These are phyloP conservation scores for Coemansia sp. DNA, from an alignment of 192 early-diverging fungal species.

Conservation along the genomic window DNA sequence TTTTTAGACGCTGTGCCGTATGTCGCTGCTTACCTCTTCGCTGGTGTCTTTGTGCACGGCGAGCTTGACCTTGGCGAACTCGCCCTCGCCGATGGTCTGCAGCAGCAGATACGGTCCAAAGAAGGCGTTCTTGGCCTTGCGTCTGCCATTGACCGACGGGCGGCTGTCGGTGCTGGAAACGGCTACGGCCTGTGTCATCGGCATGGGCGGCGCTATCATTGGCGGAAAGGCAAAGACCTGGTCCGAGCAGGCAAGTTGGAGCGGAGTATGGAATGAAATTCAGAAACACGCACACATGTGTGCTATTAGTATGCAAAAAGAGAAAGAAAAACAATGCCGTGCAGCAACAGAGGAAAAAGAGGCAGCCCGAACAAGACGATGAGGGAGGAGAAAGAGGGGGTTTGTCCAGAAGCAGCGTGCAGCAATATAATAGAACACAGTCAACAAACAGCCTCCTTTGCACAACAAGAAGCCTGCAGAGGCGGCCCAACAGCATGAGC, in stretches of 20 bases:
- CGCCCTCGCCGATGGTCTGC: slow-evolving; percentile 95
- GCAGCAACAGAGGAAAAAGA: slow-evolving; percentile 12
- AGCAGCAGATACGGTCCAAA: slow-evolving; percentile 91
- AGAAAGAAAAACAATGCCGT: slow-evolving; percentile 6
- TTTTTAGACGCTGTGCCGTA: too few species aligned
- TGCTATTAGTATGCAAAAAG: slow-evolving; percentile 11
- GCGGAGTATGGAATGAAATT: neutral
- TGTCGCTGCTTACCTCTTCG: slow-evolving; percentile 53
- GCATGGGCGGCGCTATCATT: slow-evolving; percentile 49
- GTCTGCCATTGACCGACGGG: slow-evolving; percentile 38
- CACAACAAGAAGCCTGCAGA: neutral
- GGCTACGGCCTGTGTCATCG: slow-evolving; percentile 55
- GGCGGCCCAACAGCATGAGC: neutral
- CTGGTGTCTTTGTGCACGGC: slow-evolving; percentile 76
- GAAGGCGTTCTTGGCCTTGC: slow-evolving; percentile 58
- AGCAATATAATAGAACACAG: slow-evolving; percentile 6
- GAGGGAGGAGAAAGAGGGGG: slow-evolving; percentile 6
- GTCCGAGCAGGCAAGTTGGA: neutral
- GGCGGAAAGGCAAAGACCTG: neutral
- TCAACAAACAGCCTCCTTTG: slow-evolving; percentile 23
- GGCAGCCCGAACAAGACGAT: neutral
- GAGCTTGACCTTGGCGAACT: slow-evolving; percentile 98
- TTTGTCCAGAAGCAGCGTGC: slow-evolving; percentile 2
- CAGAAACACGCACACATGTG: slow-evolving; percentile 3
- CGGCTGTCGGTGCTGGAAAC: slow-evolving; percentile 45